These are phyloP conservation scores for Colletotrichum cereale DNA, from an alignment of 2,329 filamentous ascomycete genomes.

Conservation along the genomic window DNA sequence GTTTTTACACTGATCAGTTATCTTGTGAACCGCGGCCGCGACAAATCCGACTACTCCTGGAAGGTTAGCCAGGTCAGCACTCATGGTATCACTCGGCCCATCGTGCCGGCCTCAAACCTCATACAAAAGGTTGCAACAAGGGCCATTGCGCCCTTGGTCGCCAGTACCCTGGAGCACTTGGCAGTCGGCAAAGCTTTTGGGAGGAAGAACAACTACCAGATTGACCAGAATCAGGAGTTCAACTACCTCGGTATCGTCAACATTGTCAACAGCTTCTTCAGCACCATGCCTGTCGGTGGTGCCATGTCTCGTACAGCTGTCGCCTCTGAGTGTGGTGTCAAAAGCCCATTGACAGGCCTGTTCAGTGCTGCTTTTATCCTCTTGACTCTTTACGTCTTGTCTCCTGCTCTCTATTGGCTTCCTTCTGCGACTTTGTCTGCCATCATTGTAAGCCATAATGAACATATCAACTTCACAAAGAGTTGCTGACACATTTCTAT, in stretches of 20 bases:
- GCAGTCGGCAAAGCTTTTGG: constrained; percentile 75
- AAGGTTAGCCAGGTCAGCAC: constrained; percentile 69
- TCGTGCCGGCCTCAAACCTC: constrained; percentile 59
- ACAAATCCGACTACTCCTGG: constrained; percentile 64
- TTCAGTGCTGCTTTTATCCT: constrained; percentile 73
- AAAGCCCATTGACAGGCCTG: constrained; percentile 70
- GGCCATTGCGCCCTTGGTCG: constrained; percentile 72
- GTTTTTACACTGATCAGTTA: constrained; percentile 75
- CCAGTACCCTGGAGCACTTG: constrained; percentile 72
- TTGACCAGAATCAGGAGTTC: constrained; percentile 75
- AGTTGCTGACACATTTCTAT: background rate
- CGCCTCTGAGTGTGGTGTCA: constrained; percentile 74
- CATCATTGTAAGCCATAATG: constrained; percentile 73
- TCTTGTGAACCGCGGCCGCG: constrained; percentile 67
- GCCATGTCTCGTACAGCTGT: constrained; percentile 77
- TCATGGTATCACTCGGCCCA: constrained; percentile 62
- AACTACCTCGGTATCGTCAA: constrained; percentile 73
- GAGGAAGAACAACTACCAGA: constrained; percentile 71
- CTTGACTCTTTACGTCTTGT: constrained; percentile 71
- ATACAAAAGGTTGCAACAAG: constrained; percentile 58
- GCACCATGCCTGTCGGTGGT: constrained; percentile 72
- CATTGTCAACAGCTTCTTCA: constrained; percentile 75
- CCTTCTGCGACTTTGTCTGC: constrained; percentile 74
- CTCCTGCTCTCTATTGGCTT: constrained; percentile 74
- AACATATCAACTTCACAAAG: no score